These are phyloP conservation scores for Coemansia sp. DNA, from an alignment of 192 early-diverging fungal genomes.

Conservation along the genomic window DNA sequence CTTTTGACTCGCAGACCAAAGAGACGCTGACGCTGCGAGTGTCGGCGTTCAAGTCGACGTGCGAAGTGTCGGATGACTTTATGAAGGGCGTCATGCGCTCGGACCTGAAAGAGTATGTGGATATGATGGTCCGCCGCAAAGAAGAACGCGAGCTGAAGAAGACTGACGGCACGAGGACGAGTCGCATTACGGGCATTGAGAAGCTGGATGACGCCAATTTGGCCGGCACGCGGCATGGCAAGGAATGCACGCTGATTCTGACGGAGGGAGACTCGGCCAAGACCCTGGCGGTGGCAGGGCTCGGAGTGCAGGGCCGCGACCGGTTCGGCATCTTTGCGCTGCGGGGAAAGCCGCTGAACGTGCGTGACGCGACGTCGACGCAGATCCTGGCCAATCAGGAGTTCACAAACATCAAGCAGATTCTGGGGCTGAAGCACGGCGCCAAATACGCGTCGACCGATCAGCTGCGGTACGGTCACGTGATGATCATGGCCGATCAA, in stretches of 20 bases:
- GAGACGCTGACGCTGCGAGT: conserved; percentile 84
- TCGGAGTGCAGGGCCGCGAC: conserved; percentile 86
- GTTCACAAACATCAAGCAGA: conserved; percentile 85
- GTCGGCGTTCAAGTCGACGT: conserved; percentile 79
- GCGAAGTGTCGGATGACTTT: conserved; percentile 73
- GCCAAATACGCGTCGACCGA: conserved; percentile 70
- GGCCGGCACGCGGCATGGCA: conserved; percentile 72
- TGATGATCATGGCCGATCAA: conserved; percentile 99
- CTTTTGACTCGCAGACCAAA: conserved; percentile 98
- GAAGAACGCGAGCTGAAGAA: conserved; percentile 79
- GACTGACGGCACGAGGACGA: conserved; percentile 74
- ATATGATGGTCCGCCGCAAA: conserved; percentile 67
- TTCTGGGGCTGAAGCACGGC: conserved; percentile 89
- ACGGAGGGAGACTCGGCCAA: conserved; percentile 98
- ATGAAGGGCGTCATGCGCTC: conserved; percentile 81
- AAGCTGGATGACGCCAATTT: conserved; percentile 95
- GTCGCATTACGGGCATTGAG: conserved; percentile 72
- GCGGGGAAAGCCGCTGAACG: conserved; percentile 95
- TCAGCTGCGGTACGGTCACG: conserved; percentile 85
- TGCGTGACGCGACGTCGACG: conserved; percentile 76
- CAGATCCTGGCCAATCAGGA: conserved; percentile 81
- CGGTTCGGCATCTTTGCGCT: conserved; percentile 93
- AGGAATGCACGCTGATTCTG: conserved; percentile 89
- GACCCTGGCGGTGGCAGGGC: conserved; percentile 78
- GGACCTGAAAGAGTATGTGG: conserved; percentile 80